These are phyloP conservation scores for Acmispon strigosus DNA, from an alignment of 306 rosid genomes.

Conservation along the genomic window DNA sequence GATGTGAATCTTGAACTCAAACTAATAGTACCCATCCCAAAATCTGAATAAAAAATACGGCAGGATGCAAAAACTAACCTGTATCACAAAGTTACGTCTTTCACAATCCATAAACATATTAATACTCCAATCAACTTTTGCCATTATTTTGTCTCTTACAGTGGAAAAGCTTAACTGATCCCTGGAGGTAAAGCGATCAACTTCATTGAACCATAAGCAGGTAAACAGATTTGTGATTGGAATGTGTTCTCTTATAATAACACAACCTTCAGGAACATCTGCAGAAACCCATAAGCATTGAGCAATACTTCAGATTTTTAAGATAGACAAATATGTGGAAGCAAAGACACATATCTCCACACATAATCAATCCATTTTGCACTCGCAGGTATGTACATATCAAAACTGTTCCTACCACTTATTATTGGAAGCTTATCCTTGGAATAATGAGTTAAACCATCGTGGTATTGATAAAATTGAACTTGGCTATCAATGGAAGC, in stretches of 20 bases:
- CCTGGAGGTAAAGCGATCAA: slow-evolving; percentile 91
- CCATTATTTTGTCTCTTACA: slow-evolving; percentile 81
- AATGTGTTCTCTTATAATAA: slow-evolving; percentile 79
- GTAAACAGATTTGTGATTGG: slow-evolving; percentile 91
- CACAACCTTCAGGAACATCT: slow-evolving; percentile 99
- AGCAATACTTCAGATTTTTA: not conserved
- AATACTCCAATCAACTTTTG: slow-evolving; percentile 66
- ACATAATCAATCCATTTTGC: slow-evolving; percentile 19
- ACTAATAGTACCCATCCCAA: not conserved
- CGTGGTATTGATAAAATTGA: slow-evolving; percentile 61
- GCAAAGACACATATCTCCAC: not conserved
- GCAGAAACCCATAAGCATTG: slow-evolving; percentile 36
- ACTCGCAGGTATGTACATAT: not conserved
- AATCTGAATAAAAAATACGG: slow-evolving; percentile 9
- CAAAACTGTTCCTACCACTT: slow-evolving; percentile 58
- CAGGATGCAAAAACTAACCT: slow-evolving; percentile 41
- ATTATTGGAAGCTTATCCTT: slow-evolving; percentile 82
- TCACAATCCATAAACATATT: slow-evolving; percentile 93
- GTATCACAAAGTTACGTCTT: slow-evolving; percentile 90
- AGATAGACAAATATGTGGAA: slow-evolving; percentile 11
- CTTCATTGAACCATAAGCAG: slow-evolving; percentile 98
- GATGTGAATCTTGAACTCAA: not conserved
- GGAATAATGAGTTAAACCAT: slow-evolving; percentile 82
- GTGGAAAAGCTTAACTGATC: slow-evolving; percentile 95
- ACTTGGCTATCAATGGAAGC: slow-evolving; percentile 79